Conservation (phyloP, 1,284 basidiomycete species). For the Papiliotrema nemorosa region DNA sequence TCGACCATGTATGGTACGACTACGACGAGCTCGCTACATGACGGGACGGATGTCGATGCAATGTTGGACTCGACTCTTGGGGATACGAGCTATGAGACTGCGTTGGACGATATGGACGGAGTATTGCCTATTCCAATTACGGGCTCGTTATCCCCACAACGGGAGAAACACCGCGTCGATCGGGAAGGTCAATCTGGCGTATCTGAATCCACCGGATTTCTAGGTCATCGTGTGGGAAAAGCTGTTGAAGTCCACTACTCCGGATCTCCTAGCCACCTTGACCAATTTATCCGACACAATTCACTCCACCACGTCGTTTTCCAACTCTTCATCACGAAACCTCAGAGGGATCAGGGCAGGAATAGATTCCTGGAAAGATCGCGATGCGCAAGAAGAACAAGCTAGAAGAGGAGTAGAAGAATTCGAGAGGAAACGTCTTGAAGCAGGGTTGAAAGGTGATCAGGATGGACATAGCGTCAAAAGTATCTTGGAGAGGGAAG, state of each 20-base stretch:
- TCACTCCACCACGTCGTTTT: constrained; percentile 10
- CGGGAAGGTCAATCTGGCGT: neutral
- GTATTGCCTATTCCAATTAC: no score
- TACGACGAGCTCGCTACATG: neutral
- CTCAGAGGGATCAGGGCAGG: constrained; percentile 12
- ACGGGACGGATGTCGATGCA: neutral
- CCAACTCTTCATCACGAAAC: constrained; percentile 8
- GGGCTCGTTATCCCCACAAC: no score
- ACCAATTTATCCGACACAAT: constrained; percentile 10
- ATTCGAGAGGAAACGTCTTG: constrained; percentile 7
- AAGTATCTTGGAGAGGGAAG: neutral
- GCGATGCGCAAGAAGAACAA: constrained; percentile 11
- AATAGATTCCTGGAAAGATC: constrained; percentile 8
- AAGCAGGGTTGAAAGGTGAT: neutral
- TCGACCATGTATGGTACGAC: neutral
- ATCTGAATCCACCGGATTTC: no score
- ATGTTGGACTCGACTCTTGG: neutral
- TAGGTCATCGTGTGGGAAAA: neutral
- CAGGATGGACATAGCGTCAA: neutral
- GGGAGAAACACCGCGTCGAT: no score
- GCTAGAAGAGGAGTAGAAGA: constrained; percentile 9
- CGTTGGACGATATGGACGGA: no score
- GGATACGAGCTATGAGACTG: neutral
- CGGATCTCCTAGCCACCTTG: neutral
- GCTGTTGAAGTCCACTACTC: neutral